phyloP scores from a whole-genome alignment of 441 rosid species.

The Manihot esculenta region DNA sequence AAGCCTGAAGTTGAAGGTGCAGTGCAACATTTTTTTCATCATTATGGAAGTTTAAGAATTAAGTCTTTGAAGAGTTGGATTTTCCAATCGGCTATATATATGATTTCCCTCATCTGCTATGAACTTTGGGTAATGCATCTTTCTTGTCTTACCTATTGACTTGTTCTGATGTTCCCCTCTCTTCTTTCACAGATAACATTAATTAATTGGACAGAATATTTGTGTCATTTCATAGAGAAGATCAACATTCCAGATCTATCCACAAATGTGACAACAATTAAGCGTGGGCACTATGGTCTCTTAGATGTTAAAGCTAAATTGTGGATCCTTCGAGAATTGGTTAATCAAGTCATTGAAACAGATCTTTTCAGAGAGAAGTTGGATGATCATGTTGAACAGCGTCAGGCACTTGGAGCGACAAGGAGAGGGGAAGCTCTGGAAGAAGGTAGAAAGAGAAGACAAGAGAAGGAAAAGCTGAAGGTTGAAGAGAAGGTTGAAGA shows the following conservation, averaged over 20 bases:
- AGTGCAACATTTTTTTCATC: background rate
- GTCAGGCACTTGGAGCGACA: constrained; percentile 72
- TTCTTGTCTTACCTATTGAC: constrained; percentile 20
- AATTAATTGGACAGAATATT: constrained; percentile 80
- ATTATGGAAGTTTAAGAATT: background rate
- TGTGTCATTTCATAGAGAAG: constrained; percentile 84
- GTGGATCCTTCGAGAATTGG: constrained; percentile 62
- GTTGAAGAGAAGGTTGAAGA: no score
- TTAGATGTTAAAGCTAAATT: constrained; percentile 59
- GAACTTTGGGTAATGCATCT: constrained; percentile 10
- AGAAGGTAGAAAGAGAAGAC: constrained; percentile 73
- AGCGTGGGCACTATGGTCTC: constrained; percentile 90
- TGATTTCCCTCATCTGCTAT: background rate
- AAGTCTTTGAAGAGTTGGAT: background rate
- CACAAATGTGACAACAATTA: constrained; percentile 53
- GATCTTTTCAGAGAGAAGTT: constrained; percentile 58
- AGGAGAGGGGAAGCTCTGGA: constrained; percentile 82
- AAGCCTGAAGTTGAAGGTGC: constrained; percentile 69
- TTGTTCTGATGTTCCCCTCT: constrained; percentile 15
- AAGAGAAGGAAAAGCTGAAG: constrained; percentile 63
- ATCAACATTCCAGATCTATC: constrained; percentile 50
- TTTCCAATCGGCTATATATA: no score
- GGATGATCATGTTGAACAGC: constrained; percentile 76
- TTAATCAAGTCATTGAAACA: constrained; percentile 64
- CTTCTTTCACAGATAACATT: constrained; percentile 65